Base-by-base conservation (phyloP, 2,329 filamentous ascomycete species). In the Arthrinium phaeospermum region DNA sequence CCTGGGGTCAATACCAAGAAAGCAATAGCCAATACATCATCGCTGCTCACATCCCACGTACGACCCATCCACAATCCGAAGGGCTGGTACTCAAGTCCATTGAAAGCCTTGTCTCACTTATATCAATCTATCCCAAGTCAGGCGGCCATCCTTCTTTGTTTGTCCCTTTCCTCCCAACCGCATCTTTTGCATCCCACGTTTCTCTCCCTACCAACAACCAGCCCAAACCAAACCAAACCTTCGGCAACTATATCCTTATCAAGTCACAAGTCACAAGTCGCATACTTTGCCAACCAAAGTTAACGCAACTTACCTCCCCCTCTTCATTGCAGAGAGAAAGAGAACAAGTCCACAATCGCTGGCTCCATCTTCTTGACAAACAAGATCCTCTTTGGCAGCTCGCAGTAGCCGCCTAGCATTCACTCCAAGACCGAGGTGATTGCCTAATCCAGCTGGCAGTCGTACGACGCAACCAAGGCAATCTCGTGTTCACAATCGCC, bases 51-150 rank as follows among this genome's bases (percentile, higher is more conserved):
- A 64, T 64, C 57, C 57, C 57, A 64, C 57, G 57, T 41, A 64
- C 34, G 19, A 64, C 57, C 57, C 57, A 64, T 41, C 57, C 30
- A 64, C 57, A 37, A 37, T 64, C 34, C 57, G 10, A 64, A 64
- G 57, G 30, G 34, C 57, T 64, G 57, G 57, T 64, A 69, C 47
- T 69, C 67, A 41, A 46, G 67, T 49, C 27, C 34, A 46, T 45
- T 34, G 45, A 49, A 69, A 67, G 72, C 69, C 72, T 69, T 73
- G 72, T 73, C 72, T 73, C 45, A 68, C 53, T 67, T 69, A 67
- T 69, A 71, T 71, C 69, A 70, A 73, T 69, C 72, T 44, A 71
- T 70, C 24, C 51, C 49, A 57, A 46, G 46, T 53, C 53, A 67
- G 47, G 30, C 27, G 45, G 34, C 69, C 46, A 14, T 53, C 49